These are phyloP conservation scores for Trichoderma breve DNA, from an alignment of 2,329 filamentous ascomycete genomes.

Conservation along the genomic window DNA sequence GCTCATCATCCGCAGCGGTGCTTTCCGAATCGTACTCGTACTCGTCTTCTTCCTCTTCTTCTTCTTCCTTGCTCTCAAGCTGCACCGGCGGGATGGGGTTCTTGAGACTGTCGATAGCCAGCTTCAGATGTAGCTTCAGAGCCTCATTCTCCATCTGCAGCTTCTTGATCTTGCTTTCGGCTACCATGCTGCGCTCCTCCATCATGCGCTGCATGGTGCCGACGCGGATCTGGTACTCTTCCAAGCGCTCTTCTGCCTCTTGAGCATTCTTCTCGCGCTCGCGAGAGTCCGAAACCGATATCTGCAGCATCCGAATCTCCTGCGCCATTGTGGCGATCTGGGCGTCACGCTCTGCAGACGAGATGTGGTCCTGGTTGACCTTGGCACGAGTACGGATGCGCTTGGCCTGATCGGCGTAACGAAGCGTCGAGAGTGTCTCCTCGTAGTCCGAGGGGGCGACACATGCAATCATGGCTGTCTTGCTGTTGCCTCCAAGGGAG, in stretches of 20 bases:
- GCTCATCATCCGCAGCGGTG: slow-evolving; percentile 54
- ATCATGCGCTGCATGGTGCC: slow-evolving; percentile 88
- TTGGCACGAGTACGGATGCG: slow-evolving; percentile 90
- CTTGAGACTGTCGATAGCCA: slow-evolving; percentile 81
- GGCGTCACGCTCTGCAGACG: slow-evolving; percentile 87
- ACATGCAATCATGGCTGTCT: slow-evolving; percentile 98
- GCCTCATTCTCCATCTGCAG: slow-evolving; percentile 89
- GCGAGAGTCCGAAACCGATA: slow-evolving; percentile 65
- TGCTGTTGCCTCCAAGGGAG: slow-evolving; percentile 91
- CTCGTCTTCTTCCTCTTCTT: slow-evolving; percentile 50
- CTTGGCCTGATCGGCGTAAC: slow-evolving; percentile 97
- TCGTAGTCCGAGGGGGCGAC: slow-evolving; percentile 96
- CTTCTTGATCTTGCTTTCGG: slow-evolving; percentile 89
- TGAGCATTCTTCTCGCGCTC: slow-evolving; percentile 73
- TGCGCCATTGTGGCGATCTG: slow-evolving; percentile 94
- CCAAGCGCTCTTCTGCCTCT: slow-evolving; percentile 77
- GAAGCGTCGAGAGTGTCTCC: slow-evolving; percentile 90
- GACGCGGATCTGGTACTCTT: slow-evolving; percentile 93
- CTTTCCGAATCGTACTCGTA: slow-evolving; percentile 54
- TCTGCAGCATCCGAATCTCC: slow-evolving; percentile 82
- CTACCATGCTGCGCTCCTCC: slow-evolving; percentile 88
- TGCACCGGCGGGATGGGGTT: slow-evolving; percentile 75
- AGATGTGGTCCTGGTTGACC: slow-evolving; percentile 94
- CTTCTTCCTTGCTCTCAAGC: slow-evolving; percentile 28
- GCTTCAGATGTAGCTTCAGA: slow-evolving; percentile 78